Evolutionary conservation across 257 asterid genomes (phyloP), one percentile per base, ranked within the genome.

Genomic region (Lavandula angustifolia): DNA sequence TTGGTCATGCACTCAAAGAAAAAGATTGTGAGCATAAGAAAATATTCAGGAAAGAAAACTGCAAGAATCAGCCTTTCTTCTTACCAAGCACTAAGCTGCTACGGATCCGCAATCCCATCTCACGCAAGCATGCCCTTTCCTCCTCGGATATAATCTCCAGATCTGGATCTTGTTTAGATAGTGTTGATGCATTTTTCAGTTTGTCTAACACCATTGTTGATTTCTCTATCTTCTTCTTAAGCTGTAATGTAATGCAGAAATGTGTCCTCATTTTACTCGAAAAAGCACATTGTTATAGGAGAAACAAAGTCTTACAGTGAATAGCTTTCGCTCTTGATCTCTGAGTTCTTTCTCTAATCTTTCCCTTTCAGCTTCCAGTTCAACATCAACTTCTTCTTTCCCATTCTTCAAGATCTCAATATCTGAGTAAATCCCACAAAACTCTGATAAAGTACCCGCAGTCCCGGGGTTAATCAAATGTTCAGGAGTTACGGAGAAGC

Each of bases 61-160:
- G 54, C 59, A 31, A 67, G 61, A 38, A 82, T 43, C 32, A 57
- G 27, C 4, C 40, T n/a, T 67, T 52, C 70, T 72, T 12, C 79
- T 79, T 77, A 92, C 97, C 99, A 40, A 92, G 97, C 51, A 81
- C 89, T 83, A 92, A 74, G 75, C 81, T 84, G 79, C 87, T 74
- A 42, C 70, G 79, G 68, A 67, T 74, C 78, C 82, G 84, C 68
- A 84, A 72, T 38, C 94, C 97, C 54, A 89, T 85, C 73, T 74
- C 73, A 51, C 82, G 82, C 52, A 89, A 75, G 74, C 87, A 84
- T 57, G 67, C 84, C 57, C 88, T 83, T 80, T 92, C 96, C 82
- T 92, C 99, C 12, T 74, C 67, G 61, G 95, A 87, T 66, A 89
- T 72, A 62, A 84, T 64, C 75, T 92, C 97, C 61, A 68, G 60